These are phyloP conservation scores for Ophiosphaerella korrae DNA, from an alignment of 2,329 filamentous ascomycete genomes.

Conservation along the genomic window DNA sequence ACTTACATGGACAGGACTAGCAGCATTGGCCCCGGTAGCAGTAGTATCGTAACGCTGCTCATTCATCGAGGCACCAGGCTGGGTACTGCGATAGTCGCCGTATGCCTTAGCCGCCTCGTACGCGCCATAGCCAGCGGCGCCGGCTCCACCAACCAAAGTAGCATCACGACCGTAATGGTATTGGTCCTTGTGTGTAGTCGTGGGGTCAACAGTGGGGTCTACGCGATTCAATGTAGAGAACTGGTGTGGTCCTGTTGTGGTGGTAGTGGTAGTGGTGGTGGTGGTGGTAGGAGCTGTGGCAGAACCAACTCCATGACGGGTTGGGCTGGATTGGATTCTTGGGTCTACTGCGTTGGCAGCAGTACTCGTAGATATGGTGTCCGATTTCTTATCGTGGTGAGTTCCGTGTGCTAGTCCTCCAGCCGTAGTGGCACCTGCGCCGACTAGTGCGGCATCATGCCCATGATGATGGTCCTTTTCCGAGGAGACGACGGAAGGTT, in stretches of 20 bases:
- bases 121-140: slow-evolving; percentile 38
- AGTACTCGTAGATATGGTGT: slow-evolving; percentile 32
- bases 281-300: slow-evolving; percentile 30
- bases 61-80: slow-evolving; percentile 33
- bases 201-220: slow-evolving; percentile 32
- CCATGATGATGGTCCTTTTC: slow-evolving; percentile 30
- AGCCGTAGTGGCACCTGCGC: slow-evolving; percentile 22
- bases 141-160: slow-evolving; percentile 37
- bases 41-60: slow-evolving; percentile 40
- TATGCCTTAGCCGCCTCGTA: slow-evolving; percentile 40
- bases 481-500: background rate
- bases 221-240: slow-evolving; percentile 32
- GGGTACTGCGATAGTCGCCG: slow-evolving; percentile 36
- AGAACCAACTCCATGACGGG: slow-evolving; percentile 25
- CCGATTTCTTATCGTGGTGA: slow-evolving; percentile 20
- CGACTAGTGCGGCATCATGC: slow-evolving; percentile 24
- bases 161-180: slow-evolving; percentile 33
- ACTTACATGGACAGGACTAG: slow-evolving; percentile 21
- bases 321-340: slow-evolving; percentile 27
- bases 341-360: slow-evolving; percentile 45
- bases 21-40: slow-evolving; percentile 25
- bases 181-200: slow-evolving; percentile 14
- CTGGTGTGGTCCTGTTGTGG: slow-evolving; percentile 32
- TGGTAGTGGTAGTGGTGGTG: slow-evolving; percentile 39
- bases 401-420: slow-evolving; percentile 21